Conservation (phyloP, 1,139 yeast genomes). For the Diutina scorzettiae region DNA sequence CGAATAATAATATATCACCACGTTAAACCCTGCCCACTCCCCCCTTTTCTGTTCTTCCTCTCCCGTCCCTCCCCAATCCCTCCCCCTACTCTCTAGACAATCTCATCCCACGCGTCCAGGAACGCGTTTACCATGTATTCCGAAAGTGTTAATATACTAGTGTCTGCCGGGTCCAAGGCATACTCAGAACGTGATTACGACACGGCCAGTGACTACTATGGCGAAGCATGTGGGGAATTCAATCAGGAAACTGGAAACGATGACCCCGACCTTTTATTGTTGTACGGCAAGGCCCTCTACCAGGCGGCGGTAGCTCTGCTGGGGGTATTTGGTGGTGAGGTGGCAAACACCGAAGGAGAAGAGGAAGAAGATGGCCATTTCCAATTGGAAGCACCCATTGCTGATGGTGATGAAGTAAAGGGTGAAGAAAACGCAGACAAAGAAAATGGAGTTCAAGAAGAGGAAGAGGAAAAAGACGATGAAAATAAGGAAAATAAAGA, state of each 20-base stretch:
- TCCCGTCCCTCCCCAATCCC: no score
- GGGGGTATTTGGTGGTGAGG: constrained; percentile 64
- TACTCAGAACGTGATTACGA: constrained; percentile 58
- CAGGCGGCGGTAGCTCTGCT: constrained; percentile 65
- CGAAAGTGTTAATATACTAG: constrained; percentile 28
- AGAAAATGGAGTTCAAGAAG: constrained; percentile 7
- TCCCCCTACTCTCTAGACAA: no score
- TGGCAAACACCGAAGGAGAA: constrained; percentile 10
- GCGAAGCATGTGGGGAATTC: constrained; percentile 56
- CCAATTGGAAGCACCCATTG: constrained; percentile 5
- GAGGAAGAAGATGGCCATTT: constrained; percentile 6
- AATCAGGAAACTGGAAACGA: constrained; percentile 40
- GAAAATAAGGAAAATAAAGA: constrained; percentile 57
- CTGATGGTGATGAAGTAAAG: constrained; percentile 7
- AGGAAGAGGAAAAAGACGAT: constrained; percentile 17
- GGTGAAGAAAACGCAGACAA: constrained; percentile 17
- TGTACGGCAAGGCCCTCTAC: constrained; percentile 75
- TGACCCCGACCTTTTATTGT: constrained; percentile 58
- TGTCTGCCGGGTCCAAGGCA: constrained; percentile 48
- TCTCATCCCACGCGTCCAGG: background rate
- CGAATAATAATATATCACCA: no score
- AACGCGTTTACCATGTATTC: no score
- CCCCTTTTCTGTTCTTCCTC: background rate
- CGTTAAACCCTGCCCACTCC: background rate
- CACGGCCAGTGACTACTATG: constrained; percentile 57